Percentiles rank a stretch among this genome's conserved stretches.
Evolutionary conservation across 139 green algal species (phyloP).

Genomic region (Deuterostichococcus epilithicus): DNA sequence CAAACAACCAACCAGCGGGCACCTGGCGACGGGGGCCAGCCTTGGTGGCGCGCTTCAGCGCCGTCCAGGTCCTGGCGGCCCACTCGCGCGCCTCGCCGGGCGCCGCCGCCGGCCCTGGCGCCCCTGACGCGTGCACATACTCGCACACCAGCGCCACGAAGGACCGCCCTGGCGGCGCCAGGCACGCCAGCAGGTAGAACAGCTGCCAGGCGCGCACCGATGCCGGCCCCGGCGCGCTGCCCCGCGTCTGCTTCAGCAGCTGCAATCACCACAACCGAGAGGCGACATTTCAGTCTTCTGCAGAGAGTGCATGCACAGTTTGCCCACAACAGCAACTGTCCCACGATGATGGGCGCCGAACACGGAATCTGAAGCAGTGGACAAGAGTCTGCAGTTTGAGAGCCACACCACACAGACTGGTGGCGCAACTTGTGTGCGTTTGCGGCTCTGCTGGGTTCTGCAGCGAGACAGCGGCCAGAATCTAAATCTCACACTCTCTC

Average conservation of each 20-base stretch:
- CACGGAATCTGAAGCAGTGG: too few relatives aligned
- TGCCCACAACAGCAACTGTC: too few relatives aligned
- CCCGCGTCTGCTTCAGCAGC: slow-evolving; percentile 89
- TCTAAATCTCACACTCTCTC: too few relatives aligned
- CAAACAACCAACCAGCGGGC: too few relatives aligned
- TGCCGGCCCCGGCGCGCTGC: slow-evolving; percentile 52
- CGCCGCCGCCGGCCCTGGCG: slow-evolving; percentile 9
- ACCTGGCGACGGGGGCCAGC: slow-evolving; percentile 78
- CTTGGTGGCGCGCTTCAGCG: slow-evolving; percentile 86
- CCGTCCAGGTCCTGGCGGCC: slow-evolving; percentile 57
- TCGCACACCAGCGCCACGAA: slow-evolving; percentile 86
- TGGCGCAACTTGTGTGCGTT: too few relatives aligned
- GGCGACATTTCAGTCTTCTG: background rate
- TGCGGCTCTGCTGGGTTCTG: too few relatives aligned
- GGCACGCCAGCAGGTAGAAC: slow-evolving; percentile 74
- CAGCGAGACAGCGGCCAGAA: too few relatives aligned
- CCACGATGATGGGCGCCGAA: too few relatives aligned
- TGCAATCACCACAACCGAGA: slow-evolving; percentile 45
- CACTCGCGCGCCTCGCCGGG: slow-evolving; percentile 44
- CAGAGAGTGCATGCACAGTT: background rate
- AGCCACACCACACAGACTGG: too few relatives aligned
- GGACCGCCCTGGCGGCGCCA: slow-evolving; percentile 86
- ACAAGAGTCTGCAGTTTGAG: too few relatives aligned
- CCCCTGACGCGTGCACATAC: slow-evolving; percentile 52
- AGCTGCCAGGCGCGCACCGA: slow-evolving; percentile 80